A percentile compares a stretch with the other conserved stretches of the same genome.
These are phyloP conservation scores for Avicennia marina DNA, from an alignment of 257 asterid genomes.

Conservation along the genomic window DNA sequence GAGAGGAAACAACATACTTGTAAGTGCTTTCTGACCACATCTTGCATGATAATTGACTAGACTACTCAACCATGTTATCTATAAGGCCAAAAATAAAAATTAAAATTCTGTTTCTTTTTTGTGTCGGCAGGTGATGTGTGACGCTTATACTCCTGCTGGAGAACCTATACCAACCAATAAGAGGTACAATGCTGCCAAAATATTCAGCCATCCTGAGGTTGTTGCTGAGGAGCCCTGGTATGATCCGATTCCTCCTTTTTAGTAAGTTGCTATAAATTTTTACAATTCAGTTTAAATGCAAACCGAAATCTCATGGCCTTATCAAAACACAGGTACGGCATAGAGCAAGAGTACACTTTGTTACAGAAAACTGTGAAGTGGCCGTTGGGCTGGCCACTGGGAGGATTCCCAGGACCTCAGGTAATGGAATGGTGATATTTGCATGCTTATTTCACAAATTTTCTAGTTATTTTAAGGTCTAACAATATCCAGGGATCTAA, in stretches of 20 bases:
- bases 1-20: conserved; percentile 46
- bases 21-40: conserved; percentile 20
- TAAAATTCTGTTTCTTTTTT: no score
- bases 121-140: conserved; percentile 43
- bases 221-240: conserved; percentile 46
- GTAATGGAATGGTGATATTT: conserved; percentile 29
- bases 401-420: conserved; percentile 88
- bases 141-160: conserved; percentile 44
- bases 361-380: conserved; percentile 65
- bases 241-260: not conserved
- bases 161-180: conserved; percentile 62
- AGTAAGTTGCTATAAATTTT: no score
- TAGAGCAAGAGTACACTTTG: no score
- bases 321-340: conserved; percentile 90
- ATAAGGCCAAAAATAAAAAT: no score
- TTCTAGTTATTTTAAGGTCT: no score
- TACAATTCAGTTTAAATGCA: no score
- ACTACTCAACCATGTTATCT: not conserved
- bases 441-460: no score
- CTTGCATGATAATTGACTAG: not conserved
- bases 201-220: conserved; percentile 38
- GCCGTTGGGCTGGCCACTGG: conserved; percentile 83
- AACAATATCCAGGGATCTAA: no score
- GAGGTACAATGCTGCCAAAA: conserved; percentile 38
- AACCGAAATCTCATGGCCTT: no score